Conservation (phyloP, 345 rosid genomes). For the Hibiscus syriacus region DNA sequence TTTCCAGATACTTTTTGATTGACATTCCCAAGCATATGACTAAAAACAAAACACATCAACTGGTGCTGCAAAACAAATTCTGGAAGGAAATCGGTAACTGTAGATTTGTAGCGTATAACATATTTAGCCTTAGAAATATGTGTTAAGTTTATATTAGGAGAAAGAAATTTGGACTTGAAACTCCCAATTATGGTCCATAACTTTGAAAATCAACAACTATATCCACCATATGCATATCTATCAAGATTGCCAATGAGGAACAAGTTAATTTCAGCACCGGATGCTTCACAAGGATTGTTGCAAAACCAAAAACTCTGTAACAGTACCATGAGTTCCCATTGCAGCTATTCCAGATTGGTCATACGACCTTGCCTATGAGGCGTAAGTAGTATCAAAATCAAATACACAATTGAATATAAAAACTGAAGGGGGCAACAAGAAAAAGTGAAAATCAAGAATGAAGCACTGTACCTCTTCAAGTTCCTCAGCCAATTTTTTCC, state of each 20-base stretch:
- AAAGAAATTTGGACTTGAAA: neutral
- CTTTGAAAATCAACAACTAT: neutral
- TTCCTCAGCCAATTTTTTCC: conserved; percentile 54
- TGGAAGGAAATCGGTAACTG: neutral
- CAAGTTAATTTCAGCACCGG: conserved; percentile 1
- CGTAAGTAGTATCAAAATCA: neutral
- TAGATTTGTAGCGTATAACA: neutral
- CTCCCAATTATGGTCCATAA: neutral
- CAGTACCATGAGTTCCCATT: neutral
- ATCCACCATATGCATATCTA: neutral
- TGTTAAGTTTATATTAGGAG: neutral
- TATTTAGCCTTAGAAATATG: neutral
- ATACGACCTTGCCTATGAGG: conserved; percentile 4
- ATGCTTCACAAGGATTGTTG: neutral
- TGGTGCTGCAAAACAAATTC: neutral
- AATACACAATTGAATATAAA: neutral
- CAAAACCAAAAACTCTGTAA: neutral
- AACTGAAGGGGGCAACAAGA: neutral
- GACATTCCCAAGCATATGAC: neutral
- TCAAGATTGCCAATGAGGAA: neutral
- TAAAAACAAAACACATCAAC: conserved; percentile 1
- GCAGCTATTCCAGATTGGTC: conserved; percentile 1
- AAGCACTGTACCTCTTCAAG: conserved; percentile 50
- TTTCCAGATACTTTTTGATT: neutral
- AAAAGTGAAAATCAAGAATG: neutral